phyloP scores from a whole-genome alignment of 2,329 filamentous ascomycete species.

The Epichloe aotearoae region DNA sequence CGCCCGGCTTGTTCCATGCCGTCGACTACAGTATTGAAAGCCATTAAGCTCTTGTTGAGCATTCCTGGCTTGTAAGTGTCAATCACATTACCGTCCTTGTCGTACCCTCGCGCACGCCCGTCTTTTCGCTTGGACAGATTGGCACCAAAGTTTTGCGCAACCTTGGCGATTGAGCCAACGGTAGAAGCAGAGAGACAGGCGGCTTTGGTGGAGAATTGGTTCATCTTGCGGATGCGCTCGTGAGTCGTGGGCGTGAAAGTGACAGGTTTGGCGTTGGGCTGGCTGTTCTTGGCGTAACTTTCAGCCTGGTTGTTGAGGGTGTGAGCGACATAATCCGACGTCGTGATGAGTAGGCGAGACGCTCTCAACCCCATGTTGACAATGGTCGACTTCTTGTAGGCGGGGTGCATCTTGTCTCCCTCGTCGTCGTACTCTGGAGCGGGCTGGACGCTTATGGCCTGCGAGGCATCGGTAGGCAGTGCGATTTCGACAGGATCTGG shows the following conservation, averaged over 20 bases:
- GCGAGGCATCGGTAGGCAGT: conserved; percentile 52
- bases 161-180: conserved; percentile 66
- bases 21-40: conserved; percentile 87
- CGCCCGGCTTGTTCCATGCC: conserved; percentile 81
- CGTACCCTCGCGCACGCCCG: conserved; percentile 44
- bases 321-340: conserved; percentile 66
- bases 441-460: conserved; percentile 53
- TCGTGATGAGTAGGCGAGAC: conserved; percentile 83
- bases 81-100: conserved; percentile 54
- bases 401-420: conserved; percentile 52
- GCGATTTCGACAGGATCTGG: conserved; percentile 66
- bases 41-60: conserved; percentile 91
- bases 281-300: conserved; percentile 65
- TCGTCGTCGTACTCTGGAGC: conserved; percentile 50
- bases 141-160: conserved; percentile 85
- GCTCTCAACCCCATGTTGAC: conserved; percentile 80
- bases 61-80: conserved; percentile 74
- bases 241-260: conserved; percentile 81
- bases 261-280: conserved; percentile 66
- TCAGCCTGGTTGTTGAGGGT: conserved; percentile 67
- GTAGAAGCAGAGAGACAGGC: conserved; percentile 75
- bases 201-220: conserved; percentile 69
- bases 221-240: conserved; percentile 73
- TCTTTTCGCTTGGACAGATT: conserved; percentile 43
- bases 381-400: conserved; percentile 77